Evolutionary conservation across 495 filamentous ascomycete species (phyloP), one percentile per base, ranked within the genome.

Genomic region (Hypoxylon trugodes): DNA sequence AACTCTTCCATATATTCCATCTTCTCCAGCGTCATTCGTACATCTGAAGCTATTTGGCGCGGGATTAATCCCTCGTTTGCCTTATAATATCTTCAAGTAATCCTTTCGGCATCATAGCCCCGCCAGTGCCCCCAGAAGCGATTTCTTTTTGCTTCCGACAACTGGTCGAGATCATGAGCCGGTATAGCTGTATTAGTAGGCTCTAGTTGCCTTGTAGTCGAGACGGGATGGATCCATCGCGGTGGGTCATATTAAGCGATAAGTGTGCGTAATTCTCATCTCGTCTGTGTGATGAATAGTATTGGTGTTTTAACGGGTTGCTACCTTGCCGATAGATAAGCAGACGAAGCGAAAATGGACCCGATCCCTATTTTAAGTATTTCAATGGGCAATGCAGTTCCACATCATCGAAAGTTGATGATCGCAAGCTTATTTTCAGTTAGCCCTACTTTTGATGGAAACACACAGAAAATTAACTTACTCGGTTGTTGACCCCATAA

Each of bases 401-500:
- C 19, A 30, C 12, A 72, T 73, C 58, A 77, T 48, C 77, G 73
- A 58, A 82, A 77, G 46, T 77, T 77, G 60, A 82, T 80, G 45
- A 82, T 73, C 28, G 78, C 79, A 53, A 82, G 77, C 76, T 79
- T 43, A 25, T 33, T 30, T 70, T 38, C n/a, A n/a, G 26, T 72
- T 42, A 71, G 69, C 18, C 37, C 41, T 2, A 12, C 15, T 18
- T 21, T 25, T 15, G 6, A 60, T 2, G 15, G 26, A 42, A 15
- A 3, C 18, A 36, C 13, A 41, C 6, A 3, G 10, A 40, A n/a
- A 13, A 18, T 3, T 3, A 15, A 66, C 86, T 65, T 80, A 93
- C 91, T 77, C 86, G 80, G 60, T 84, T 87, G 54, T 86, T 86
- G 19, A 87, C 80, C 13, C 90, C 88, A 69, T 89, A 90, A 1